These are phyloP conservation scores for Colletotrichum limetticola DNA, from an alignment of 2,329 filamentous ascomycete species.

Conservation along the genomic window DNA sequence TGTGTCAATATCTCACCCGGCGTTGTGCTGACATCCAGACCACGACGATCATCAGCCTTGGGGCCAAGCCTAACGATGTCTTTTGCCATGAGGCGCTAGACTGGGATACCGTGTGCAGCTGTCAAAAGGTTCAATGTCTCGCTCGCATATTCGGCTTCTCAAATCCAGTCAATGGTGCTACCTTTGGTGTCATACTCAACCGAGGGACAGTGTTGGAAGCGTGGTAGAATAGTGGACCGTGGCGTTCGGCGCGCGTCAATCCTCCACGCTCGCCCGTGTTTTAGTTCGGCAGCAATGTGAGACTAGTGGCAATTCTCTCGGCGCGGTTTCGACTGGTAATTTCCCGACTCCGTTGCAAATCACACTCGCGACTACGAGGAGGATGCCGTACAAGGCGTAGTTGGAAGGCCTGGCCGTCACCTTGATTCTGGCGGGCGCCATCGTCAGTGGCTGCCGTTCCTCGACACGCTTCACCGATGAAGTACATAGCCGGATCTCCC, in stretches of 20 bases:
- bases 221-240: not conserved
- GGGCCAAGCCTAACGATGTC: not conserved
- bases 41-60: slow-evolving; percentile 14
- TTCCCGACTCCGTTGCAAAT: slow-evolving; percentile 7
- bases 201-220: not conserved
- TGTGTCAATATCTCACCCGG: slow-evolving; percentile 3
- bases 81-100: slow-evolving; percentile 3
- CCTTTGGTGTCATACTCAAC: not conserved
- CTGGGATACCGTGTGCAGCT: slow-evolving; percentile 13
- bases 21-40: not conserved
- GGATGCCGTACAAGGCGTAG: not conserved
- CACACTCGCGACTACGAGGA: not conserved
- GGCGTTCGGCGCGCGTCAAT: slow-evolving; percentile 10
- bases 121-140: slow-evolving; percentile 10
- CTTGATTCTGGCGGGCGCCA: not conserved
- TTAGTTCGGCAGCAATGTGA: not conserved
- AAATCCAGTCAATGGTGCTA: not conserved
- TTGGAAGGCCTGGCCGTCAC: not conserved
- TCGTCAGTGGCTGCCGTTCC: slow-evolving; percentile 16
- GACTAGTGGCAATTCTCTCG: slow-evolving; percentile 17
- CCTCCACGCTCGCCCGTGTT: slow-evolving; percentile 1
- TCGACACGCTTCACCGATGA: not conserved
- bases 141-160: not conserved
- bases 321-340: not conserved
- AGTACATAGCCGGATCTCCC: not conserved